Evolutionary conservation across 495 filamentous ascomycete genomes (phyloP).

Genomic region (Geopyxis carbonaria): DNA sequence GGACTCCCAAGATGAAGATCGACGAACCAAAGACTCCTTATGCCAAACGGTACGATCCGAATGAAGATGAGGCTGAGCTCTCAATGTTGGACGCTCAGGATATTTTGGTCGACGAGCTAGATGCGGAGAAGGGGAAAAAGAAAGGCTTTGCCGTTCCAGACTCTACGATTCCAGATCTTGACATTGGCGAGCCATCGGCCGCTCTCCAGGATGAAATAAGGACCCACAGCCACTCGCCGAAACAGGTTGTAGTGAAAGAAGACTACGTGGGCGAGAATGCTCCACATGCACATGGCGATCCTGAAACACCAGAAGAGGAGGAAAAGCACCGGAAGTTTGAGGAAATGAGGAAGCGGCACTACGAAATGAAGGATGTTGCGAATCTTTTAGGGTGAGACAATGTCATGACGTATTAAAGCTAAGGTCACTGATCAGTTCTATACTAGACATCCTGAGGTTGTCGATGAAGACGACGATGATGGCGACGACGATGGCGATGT

Average conservation of each 20-base stretch:
- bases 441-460: slow-evolving; percentile 36
- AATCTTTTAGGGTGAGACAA: slow-evolving; percentile 67
- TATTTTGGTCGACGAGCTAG: slow-evolving; percentile 54
- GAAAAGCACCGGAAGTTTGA: slow-evolving; percentile 88
- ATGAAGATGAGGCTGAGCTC: slow-evolving; percentile 67
- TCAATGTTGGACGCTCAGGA: slow-evolving; percentile 39
- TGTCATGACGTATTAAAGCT: slow-evolving; percentile 7
- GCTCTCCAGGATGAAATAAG: slow-evolving; percentile 24
- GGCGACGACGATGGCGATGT: slow-evolving; percentile 35
- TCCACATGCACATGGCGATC: slow-evolving; percentile 34
- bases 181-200: slow-evolving; percentile 74
- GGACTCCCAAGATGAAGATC: slow-evolving; percentile 93
- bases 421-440: not conserved
- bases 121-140: slow-evolving; percentile 30
- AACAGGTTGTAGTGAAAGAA: slow-evolving; percentile 62
- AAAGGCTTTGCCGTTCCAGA: slow-evolving; percentile 30
- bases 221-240: slow-evolving; percentile 37
- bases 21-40: slow-evolving; percentile 96
- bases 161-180: slow-evolving; percentile 78
- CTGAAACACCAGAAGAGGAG: slow-evolving; percentile 56
- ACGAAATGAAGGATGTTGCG: slow-evolving; percentile 96
- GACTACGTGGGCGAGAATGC: slow-evolving; percentile 37
- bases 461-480: slow-evolving; percentile 34
- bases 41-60: slow-evolving; percentile 73
- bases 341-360: slow-evolving; percentile 80